Evolutionary conservation across 805 yeast genomes (phyloP).

Genomic region (Cyberlindnera petersonii): DNA sequence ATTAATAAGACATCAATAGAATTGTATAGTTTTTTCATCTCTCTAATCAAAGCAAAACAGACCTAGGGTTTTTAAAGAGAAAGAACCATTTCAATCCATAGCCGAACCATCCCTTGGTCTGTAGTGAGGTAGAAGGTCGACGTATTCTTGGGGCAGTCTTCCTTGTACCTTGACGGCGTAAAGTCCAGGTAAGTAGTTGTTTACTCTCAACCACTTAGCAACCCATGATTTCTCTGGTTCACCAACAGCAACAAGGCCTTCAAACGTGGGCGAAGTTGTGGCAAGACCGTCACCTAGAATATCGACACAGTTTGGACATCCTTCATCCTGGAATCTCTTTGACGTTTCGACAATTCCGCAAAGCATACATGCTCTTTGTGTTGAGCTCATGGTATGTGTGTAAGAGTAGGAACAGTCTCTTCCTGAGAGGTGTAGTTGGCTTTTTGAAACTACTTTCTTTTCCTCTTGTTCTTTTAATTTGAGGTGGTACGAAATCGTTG

Average conservation of each 20-base stretch:
- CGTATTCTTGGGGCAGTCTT: conserved; percentile 81
- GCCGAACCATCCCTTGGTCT: conserved; percentile 95
- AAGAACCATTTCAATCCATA: conserved; percentile 53
- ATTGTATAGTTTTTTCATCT: too few species aligned
- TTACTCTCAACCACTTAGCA: conserved; percentile 91
- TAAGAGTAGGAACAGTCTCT: too few species aligned
- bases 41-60: too few species aligned
- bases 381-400: conserved; percentile 11
- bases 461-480: too few species aligned
- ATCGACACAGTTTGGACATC: conserved; percentile 96
- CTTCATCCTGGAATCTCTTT: conserved; percentile 70
- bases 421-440: too few species aligned
- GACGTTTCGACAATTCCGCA: conserved; percentile 90
- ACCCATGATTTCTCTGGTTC: conserved; percentile 90
- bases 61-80: too few species aligned
- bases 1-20: too few species aligned
- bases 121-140: conserved; percentile 70
- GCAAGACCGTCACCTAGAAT: conserved; percentile 83
- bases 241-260: conserved; percentile 88
- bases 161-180: conserved; percentile 95
- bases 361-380: conserved; percentile 88
- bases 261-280: conserved; percentile 91
- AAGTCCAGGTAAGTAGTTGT: conserved; percentile 81
- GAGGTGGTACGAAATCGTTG: too few species aligned
- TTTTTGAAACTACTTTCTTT: too few species aligned